Percentiles rank a stretch among this genome's conserved stretches.
phyloP scores from a whole-genome alignment of 1,284 basidiomycete species.

The Ustanciosporium gigantosporum region DNA sequence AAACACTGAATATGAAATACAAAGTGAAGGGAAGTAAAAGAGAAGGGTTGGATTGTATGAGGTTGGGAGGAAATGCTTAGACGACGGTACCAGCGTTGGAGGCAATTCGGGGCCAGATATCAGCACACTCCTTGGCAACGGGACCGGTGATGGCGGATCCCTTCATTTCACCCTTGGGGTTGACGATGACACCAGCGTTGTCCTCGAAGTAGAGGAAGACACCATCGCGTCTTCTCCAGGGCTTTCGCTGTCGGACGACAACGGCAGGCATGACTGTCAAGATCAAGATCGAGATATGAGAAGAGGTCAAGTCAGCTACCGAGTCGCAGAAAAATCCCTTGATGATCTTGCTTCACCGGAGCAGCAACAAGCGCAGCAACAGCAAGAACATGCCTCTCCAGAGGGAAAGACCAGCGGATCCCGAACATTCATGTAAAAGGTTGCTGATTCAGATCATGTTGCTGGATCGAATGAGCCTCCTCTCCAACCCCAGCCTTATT shows the following conservation, averaged over 20 bases:
- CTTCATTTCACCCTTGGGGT: slow-evolving; percentile 99
- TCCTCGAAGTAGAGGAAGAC: slow-evolving; percentile 99
- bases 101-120: slow-evolving; percentile 97
- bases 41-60: neutral
- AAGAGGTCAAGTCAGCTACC: neutral
- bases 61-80: slow-evolving; percentile 61
- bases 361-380: slow-evolving; percentile 1
- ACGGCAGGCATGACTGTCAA: slow-evolving; percentile 89
- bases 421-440: no score
- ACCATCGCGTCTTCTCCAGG: slow-evolving; percentile 96
- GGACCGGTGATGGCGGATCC: slow-evolving; percentile 91
- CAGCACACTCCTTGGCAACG: slow-evolving; percentile 95
- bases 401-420: no score
- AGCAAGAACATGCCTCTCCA: no score
- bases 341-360: slow-evolving; percentile 1
- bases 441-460: no score
- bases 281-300: no score
- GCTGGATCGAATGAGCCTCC: no score
- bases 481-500: no score
- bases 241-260: slow-evolving; percentile 95
- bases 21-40: slow-evolving; percentile 15
- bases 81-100: slow-evolving; percentile 98
- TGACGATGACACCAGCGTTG: slow-evolving; percentile 64
- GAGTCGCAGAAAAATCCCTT: neutral
- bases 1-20: slow-evolving; percentile 37